phyloP scores from a whole-genome alignment of 78 protist genomes.

The Trichosphaerium sp. region DNA sequence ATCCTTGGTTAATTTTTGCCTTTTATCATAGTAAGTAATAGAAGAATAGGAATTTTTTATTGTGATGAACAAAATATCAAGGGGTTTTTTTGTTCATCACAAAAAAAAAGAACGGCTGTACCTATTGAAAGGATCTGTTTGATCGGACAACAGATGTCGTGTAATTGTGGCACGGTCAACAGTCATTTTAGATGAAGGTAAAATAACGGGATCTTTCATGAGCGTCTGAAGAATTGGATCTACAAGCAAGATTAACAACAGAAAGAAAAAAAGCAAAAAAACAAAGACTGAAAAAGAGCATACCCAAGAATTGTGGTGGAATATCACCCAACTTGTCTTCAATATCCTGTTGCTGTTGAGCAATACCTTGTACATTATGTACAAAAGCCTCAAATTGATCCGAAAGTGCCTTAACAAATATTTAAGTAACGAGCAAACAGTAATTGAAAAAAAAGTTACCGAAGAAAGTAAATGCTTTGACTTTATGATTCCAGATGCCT shows the following conservation, averaged over 20 bases:
- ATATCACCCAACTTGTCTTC: conserved; percentile 50
- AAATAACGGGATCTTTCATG: conserved; percentile 57
- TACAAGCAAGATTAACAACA: not conserved
- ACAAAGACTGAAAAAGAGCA: not conserved
- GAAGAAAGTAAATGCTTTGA: too few relatives aligned
- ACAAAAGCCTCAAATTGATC: conserved; percentile 9
- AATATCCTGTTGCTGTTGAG: conserved; percentile 2
- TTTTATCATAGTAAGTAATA: too few relatives aligned
- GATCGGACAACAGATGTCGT: conserved; percentile 33
- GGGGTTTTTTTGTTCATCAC: too few relatives aligned
- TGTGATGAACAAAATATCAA: too few relatives aligned
- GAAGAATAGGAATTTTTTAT: too few relatives aligned
- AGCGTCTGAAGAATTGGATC: conserved; percentile 45
- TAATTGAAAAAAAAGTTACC: too few relatives aligned
- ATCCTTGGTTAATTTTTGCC: conserved; percentile 15
- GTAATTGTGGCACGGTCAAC: conserved; percentile 37
- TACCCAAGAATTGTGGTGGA: conserved; percentile 32
- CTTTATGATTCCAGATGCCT: too few relatives aligned
- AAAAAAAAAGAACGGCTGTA: too few relatives aligned
- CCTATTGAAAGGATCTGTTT: conserved; percentile 58
- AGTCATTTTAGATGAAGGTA: conserved; percentile 24
- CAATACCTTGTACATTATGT: not conserved
- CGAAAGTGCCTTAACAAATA: not conserved
- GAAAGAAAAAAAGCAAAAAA: not conserved
- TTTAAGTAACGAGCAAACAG: not conserved